Evolutionary conservation across 192 early-diverging fungal species (phyloP), one percentile per base, ranked within the genome.

Genomic region (Linnemannia elongata): DNA sequence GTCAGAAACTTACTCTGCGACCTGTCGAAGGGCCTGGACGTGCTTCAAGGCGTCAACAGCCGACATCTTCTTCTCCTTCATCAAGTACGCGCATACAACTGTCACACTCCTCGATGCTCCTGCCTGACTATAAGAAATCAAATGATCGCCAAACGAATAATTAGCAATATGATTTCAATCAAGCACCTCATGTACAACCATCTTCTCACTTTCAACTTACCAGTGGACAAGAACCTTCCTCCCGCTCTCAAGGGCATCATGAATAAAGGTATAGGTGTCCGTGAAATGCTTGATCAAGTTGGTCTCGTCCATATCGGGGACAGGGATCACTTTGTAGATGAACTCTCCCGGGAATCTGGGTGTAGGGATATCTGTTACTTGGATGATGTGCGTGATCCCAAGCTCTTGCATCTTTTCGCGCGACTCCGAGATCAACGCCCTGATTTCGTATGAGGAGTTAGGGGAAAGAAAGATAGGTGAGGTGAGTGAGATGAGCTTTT

Each of bases 231-330:
- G 91, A 44, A 96, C 90, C 13, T 88, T 89, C 3, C 91, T 91
- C 24, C 90, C 89, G 13, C 66, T 80, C 0, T 80, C 81, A 22
- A 94, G 55, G 4, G 90, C 89, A 18, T 76, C 74, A 7, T 88
- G 60, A 24, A 94, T 96, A 82, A 95, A 96, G 6, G 55, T 78
- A 79, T 91, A 90, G 52, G 90, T 92, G 47, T 91, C 92, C 10
- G 93, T 89, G 75, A 96, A 96, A 77, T 95, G 89, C 82, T 95
- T 91, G 79, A 96, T 91, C 8, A 96, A 89, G 84, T 95, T 94
- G 72, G 92, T 91, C 63, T 91, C 90, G 2, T 90, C 89, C 68
- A 92, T 74, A 80, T 96, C 95, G 36, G 93, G 90, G 47, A 96
- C 85, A 10, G 79, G 7, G 49, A 94, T 90, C 45, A 84, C 45